phyloP scores from a whole-genome alignment of 176 grass and related monocot genomes.

The Lolium perenne region DNA sequence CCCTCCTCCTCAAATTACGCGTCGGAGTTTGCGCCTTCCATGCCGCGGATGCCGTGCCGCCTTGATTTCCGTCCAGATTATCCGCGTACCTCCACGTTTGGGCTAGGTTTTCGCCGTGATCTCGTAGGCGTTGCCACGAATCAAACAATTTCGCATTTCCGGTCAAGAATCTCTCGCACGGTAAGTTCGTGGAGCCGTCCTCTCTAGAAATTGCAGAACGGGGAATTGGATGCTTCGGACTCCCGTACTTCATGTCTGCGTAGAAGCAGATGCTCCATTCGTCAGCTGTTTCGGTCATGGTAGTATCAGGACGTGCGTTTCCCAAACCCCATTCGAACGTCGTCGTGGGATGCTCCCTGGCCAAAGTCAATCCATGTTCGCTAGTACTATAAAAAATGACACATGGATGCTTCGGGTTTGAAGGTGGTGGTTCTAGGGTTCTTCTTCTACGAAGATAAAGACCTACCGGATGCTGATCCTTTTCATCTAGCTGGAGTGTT shows the following conservation, averaged over 20 bases:
- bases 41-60: not conserved
- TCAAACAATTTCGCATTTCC: not conserved
- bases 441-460: no score
- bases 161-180: not conserved
- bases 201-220: not conserved
- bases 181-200: not conserved
- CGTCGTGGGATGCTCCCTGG: not conserved
- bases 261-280: not conserved
- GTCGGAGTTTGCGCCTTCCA: not conserved
- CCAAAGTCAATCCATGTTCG: conserved; percentile 30
- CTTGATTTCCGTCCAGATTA: not conserved
- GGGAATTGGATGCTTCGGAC: not conserved
- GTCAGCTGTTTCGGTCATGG: not conserved
- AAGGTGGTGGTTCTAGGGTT: no score
- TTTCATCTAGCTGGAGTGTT: no score
- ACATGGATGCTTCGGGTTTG: no score
- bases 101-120: not conserved
- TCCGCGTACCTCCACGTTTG: not conserved
- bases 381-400: no score
- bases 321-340: not conserved
- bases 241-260: not conserved
- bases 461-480: no score
- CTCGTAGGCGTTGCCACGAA: not conserved
- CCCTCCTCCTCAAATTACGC: not conserved
- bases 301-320: not conserved